These are phyloP conservation scores for Panaeolus cyanescens DNA, from an alignment of 768 basidiomycete genomes.

Conservation along the genomic window DNA sequence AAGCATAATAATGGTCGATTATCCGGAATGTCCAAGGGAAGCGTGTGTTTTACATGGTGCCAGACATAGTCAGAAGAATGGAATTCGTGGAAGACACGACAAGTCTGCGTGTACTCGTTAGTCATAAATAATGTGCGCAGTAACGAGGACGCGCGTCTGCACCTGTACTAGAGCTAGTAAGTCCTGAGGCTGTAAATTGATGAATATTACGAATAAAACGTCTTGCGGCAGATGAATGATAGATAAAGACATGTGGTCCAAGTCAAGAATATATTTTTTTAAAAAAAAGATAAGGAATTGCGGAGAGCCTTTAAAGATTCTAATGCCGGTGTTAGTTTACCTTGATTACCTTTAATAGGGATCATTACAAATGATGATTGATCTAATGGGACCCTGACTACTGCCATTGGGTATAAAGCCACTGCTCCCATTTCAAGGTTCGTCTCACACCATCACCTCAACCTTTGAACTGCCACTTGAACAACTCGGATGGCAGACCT, in stretches of 20 bases:
- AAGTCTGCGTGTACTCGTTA: constrained; percentile 44
- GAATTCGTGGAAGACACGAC: constrained; percentile 60
- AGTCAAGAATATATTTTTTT: too few species aligned
- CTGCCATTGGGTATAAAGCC: constrained; percentile 8
- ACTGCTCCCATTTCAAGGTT: constrained; percentile 26
- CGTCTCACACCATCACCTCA: constrained; percentile 29
- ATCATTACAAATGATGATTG: constrained; percentile 4
- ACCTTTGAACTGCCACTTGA: constrained; percentile 32
- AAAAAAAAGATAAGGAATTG: background rate
- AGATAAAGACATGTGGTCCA: constrained; percentile 1
- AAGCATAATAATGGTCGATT: constrained; percentile 32
- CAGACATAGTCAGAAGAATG: constrained; percentile 55
- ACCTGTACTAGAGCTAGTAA: constrained; percentile 54
- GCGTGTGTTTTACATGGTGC: constrained; percentile 48
- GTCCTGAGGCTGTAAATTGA: constrained; percentile 30
- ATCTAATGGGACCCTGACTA: background rate
- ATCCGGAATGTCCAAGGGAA: constrained; percentile 47
- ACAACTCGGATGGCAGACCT: constrained; percentile 57
- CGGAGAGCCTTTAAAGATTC: background rate
- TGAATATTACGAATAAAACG: background rate
- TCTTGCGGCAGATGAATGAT: background rate
- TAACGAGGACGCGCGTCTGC: constrained; percentile 11
- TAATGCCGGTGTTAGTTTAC: background rate
- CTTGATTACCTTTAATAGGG: background rate
- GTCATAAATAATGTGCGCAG: constrained; percentile 7